Conservation (phyloP, 1,139 yeast species). For the Candida albicans region DNA sequence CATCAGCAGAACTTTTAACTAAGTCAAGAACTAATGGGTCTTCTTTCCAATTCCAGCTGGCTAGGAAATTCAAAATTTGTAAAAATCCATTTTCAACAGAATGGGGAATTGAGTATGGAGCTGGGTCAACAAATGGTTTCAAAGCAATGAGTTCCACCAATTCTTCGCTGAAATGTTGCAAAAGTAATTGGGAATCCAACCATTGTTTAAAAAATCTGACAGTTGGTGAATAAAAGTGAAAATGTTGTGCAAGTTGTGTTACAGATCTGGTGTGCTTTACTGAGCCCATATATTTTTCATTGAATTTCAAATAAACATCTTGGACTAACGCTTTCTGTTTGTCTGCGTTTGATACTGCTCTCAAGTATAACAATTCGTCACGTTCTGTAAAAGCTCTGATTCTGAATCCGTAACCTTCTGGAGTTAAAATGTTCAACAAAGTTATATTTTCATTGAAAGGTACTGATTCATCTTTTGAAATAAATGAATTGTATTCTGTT, state of each 20-base stretch:
- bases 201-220: conserved; percentile 85
- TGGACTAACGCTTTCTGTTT: conserved; percentile 62
- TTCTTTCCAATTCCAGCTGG: conserved; percentile 94
- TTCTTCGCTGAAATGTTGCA: conserved; percentile 73
- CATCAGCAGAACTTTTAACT: conserved; percentile 47
- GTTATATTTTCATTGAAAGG: conserved; percentile 64
- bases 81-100: conserved; percentile 80
- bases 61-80: conserved; percentile 66
- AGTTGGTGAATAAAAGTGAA: conserved; percentile 74
- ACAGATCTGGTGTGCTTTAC: conserved; percentile 84
- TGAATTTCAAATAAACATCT: conserved; percentile 61
- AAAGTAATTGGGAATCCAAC: conserved; percentile 71
- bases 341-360: conserved; percentile 65
- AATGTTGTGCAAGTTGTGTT: conserved; percentile 67
- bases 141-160: conserved; percentile 78
- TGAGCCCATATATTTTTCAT: conserved; percentile 64
- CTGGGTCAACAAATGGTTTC: conserved; percentile 82
- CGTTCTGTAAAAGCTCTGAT: conserved; percentile 75
- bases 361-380: conserved; percentile 70
- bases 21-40: conserved; percentile 79
- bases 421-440: conserved; percentile 66
- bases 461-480: conserved; percentile 63
- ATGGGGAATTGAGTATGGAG: conserved; percentile 78
- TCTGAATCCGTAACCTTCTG: conserved; percentile 85
- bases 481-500: conserved; percentile 54